Conservation (phyloP, 441 rosid species). For the Raphanus hybrid region DNA sequence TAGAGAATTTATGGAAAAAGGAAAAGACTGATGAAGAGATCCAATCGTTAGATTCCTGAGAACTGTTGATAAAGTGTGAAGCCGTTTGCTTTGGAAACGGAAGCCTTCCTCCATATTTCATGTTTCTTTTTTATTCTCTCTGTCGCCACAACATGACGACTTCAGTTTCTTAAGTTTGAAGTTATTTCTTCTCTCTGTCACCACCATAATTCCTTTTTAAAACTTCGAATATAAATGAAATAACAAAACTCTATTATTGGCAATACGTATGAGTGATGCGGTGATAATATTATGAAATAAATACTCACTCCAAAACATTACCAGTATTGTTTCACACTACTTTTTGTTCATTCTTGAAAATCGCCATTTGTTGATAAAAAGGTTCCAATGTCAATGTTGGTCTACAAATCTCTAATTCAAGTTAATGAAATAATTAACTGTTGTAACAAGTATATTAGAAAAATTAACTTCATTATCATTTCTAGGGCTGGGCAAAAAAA, state of each 20-base stretch:
- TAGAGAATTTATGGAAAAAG: background rate
- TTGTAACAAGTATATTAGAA: background rate
- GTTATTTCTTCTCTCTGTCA: background rate
- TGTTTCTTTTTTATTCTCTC: constrained; percentile 6
- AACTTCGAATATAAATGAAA: background rate
- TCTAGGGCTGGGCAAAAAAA: too few species aligned
- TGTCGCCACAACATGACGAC: constrained; percentile 10
- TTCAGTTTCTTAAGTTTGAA: constrained; percentile 14
- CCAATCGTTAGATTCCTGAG: constrained; percentile 26
- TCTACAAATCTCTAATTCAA: background rate
- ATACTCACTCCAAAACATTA: background rate
- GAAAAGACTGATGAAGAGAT: constrained; percentile 17
- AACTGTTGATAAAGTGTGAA: constrained; percentile 25
- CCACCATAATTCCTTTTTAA: background rate
- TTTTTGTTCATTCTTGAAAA: background rate
- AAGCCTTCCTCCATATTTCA: constrained; percentile 39
- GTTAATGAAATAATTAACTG: background rate
- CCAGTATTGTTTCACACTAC: background rate
- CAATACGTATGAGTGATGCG: background rate
- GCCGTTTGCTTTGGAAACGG: constrained; percentile 47
- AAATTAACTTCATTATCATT: background rate
- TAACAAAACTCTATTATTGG: background rate
- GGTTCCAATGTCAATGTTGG: background rate
- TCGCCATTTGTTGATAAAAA: background rate
- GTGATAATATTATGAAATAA: background rate